These are phyloP conservation scores for Stromatinia cepivora DNA, from an alignment of 2,329 filamentous ascomycete genomes.

Conservation along the genomic window DNA sequence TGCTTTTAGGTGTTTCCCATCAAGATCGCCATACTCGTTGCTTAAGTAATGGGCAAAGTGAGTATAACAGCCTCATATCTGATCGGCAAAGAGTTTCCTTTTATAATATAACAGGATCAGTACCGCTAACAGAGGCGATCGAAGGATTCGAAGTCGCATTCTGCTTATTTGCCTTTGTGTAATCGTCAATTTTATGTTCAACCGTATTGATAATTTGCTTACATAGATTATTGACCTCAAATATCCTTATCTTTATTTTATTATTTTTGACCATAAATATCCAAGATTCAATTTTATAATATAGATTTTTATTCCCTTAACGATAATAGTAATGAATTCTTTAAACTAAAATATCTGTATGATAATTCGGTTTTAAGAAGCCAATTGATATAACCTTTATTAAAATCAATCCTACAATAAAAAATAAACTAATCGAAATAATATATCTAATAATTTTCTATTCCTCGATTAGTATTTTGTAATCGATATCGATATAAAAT, in stretches of 20 bases:
- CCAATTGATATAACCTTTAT: background rate
- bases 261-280: background rate
- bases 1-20: too few species aligned
- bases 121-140: background rate
- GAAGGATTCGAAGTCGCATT: background rate
- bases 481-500: slow-evolving; percentile 17
- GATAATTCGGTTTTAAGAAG: background rate
- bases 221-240: background rate
- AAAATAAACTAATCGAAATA: slow-evolving; percentile 7
- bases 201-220: background rate
- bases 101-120: too few species aligned
- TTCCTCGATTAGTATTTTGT: background rate
- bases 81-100: too few species aligned
- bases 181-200: background rate
- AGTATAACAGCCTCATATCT: too few species aligned
- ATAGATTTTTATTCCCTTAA: slow-evolving; percentile 2
- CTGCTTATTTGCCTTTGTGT: background rate
- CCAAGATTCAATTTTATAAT: background rate
- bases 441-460: slow-evolving; percentile 6
- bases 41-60: too few species aligned
- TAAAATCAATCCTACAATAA: slow-evolving; percentile 8
- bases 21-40: too few species aligned
- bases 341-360: slow-evolving; percentile 11
- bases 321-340: background rate
- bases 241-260: background rate